Evolutionary conservation across 495 filamentous ascomycete species (phyloP).

Genomic region (Penicillium pulvis): DNA sequence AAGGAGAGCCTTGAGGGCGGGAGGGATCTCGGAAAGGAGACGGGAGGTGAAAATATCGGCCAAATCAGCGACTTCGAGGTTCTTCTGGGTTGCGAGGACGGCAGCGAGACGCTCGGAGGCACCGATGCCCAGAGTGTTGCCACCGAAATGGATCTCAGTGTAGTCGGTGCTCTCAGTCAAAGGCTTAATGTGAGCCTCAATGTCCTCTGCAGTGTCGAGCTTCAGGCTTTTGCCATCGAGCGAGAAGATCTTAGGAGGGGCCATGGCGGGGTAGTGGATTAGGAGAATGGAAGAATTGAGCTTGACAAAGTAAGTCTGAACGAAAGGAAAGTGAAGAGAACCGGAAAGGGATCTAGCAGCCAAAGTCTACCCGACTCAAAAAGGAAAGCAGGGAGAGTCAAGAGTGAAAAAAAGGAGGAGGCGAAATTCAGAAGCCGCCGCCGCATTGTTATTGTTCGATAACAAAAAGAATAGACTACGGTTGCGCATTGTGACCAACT

Average conservation of each 20-base stretch:
- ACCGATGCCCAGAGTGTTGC: slow-evolving; percentile 89
- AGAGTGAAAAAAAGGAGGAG: neutral
- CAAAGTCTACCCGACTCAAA: slow-evolving; percentile 6
- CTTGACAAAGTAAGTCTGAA: neutral
- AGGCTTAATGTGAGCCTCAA: slow-evolving; percentile 78
- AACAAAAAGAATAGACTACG: slow-evolving; percentile 30
- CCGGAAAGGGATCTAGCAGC: neutral
- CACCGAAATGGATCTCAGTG: slow-evolving; percentile 79
- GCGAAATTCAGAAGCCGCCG: slow-evolving; percentile 14
- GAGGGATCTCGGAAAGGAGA: slow-evolving; percentile 90
- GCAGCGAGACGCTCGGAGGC: slow-evolving; percentile 82
- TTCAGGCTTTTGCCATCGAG: slow-evolving; percentile 89
- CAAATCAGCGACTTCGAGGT: slow-evolving; percentile 80
- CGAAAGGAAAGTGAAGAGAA: neutral
- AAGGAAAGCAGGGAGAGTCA: slow-evolving; percentile 3
- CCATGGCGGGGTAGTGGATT: slow-evolving; percentile 48
- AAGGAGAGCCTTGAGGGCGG: slow-evolving; percentile 81
- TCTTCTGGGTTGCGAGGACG: slow-evolving; percentile 77
- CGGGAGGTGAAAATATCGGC: slow-evolving; percentile 97
- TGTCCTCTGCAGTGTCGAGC: slow-evolving; percentile 82
- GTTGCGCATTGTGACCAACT: slow-evolving; percentile 20
- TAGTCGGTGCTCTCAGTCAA: slow-evolving; percentile 71
- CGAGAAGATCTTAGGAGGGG: slow-evolving; percentile 75
- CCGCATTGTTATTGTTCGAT: slow-evolving; percentile 25
- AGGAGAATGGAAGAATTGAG: slow-evolving; percentile 20